These are phyloP conservation scores for Parascedosporium putredinis DNA, from an alignment of 2,329 filamentous ascomycete genomes.

Conservation along the genomic window DNA sequence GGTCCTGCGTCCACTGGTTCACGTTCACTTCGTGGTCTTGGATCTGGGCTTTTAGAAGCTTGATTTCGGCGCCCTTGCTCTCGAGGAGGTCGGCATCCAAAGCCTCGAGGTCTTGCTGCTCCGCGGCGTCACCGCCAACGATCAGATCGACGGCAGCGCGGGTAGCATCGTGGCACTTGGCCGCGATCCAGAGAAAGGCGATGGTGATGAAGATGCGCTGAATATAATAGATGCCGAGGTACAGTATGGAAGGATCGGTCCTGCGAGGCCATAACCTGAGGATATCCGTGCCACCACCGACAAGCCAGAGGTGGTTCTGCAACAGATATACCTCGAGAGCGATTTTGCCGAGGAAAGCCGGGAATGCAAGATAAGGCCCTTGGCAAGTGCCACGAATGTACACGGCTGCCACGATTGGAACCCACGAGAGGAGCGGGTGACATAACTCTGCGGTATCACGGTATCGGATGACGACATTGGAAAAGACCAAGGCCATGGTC, in stretches of 20 bases:
- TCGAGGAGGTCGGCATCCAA: background rate
- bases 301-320: conserved; percentile 52
- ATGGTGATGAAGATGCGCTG: background rate
- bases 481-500: background rate
- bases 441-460: conserved; percentile 9
- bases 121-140: background rate
- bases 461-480: conserved; percentile 5
- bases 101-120: background rate
- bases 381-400: conserved; percentile 34
- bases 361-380: conserved; percentile 7
- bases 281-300: conserved; percentile 18
- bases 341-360: conserved; percentile 34
- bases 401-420: conserved; percentile 37
- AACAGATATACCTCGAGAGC: conserved; percentile 51
- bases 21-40: background rate
- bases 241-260: background rate
- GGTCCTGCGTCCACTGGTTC: background rate
- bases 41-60: background rate
- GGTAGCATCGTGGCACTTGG: background rate
- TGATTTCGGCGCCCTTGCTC: background rate
- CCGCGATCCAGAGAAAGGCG: conserved; percentile 4
- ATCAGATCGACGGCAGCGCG: background rate
- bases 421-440: conserved; percentile 14
- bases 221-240: background rate
- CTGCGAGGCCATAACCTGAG: background rate